phyloP scores from a whole-genome alignment of 352 stramenopile genomes.

The Pythium dissimile region DNA sequence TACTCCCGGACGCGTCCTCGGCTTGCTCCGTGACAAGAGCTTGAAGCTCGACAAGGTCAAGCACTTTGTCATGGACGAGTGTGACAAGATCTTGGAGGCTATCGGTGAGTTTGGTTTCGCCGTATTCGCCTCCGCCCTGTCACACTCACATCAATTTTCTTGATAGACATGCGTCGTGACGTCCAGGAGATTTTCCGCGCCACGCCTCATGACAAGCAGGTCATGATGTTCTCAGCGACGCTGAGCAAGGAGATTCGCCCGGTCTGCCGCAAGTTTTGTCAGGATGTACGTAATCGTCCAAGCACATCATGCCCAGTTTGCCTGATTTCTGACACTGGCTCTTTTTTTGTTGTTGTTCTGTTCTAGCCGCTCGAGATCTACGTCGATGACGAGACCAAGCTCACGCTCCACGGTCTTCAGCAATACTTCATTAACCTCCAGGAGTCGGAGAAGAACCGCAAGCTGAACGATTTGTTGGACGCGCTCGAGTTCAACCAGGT shows the following conservation, averaged over 20 bases:
- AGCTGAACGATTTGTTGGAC: constrained; percentile 99
- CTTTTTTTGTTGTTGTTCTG: not conserved
- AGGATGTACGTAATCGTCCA: constrained; percentile 96
- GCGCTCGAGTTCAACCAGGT: constrained; percentile 99
- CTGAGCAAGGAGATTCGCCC: constrained; percentile 98
- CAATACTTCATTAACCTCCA: constrained; percentile 99
- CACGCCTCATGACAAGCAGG: constrained; percentile 99
- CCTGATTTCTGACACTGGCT: not conserved
- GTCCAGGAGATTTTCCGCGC: constrained; percentile 99
- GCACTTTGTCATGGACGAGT: constrained; percentile 99
- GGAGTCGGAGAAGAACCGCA: constrained; percentile 99
- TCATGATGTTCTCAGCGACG: constrained; percentile 99
- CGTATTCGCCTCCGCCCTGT: not conserved
- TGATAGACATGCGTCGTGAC: constrained; percentile 96
- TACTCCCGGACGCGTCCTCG: constrained; percentile 95
- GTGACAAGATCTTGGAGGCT: constrained; percentile 98
- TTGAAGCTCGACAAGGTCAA: constrained; percentile 99
- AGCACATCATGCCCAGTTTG: no score
- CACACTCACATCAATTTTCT: not conserved
- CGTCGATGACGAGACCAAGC: constrained; percentile 99
- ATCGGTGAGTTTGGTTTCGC: constrained; percentile 75
- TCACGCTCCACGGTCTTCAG: constrained; percentile 99
- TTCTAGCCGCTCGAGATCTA: constrained; percentile 99
- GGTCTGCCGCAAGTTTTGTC: constrained; percentile 99
- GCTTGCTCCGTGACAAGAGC: constrained; percentile 91